These are phyloP conservation scores for Cubamyces lactineus DNA, from an alignment of 768 basidiomycete genomes.

Conservation along the genomic window DNA sequence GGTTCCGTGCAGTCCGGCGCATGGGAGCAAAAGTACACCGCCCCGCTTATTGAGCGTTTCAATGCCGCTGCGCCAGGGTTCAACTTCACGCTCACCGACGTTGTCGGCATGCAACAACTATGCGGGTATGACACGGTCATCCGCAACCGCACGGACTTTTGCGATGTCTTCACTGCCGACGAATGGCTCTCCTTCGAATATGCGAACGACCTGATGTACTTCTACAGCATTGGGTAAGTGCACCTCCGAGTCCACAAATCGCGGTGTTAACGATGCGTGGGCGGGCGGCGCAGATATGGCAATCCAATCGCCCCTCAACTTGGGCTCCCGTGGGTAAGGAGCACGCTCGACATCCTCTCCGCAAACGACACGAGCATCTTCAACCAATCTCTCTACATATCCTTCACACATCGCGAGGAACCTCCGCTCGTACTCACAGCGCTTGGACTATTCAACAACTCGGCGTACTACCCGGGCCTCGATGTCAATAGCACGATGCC, in stretches of 20 bases:
- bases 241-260: neutral
- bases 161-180: slow-evolving; percentile 22
- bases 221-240: slow-evolving; percentile 26
- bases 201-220: slow-evolving; percentile 29
- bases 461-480: slow-evolving; percentile 20
- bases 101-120: slow-evolving; percentile 26
- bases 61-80: slow-evolving; percentile 22
- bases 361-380: slow-evolving; percentile 18
- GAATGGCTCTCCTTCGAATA: slow-evolving; percentile 30
- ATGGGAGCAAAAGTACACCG: slow-evolving; percentile 23
- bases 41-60: slow-evolving; percentile 26
- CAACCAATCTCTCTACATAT: slow-evolving; percentile 26
- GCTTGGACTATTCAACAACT: slow-evolving; percentile 30
- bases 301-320: slow-evolving; percentile 26
- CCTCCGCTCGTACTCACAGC: slow-evolving; percentile 29
- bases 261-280: neutral
- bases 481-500: slow-evolving; percentile 29
- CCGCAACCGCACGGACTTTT: slow-evolving; percentile 22
- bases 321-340: slow-evolving; percentile 27
- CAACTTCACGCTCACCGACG: slow-evolving; percentile 26
- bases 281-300: slow-evolving; percentile 13
- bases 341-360: slow-evolving; percentile 21
- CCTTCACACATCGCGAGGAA: slow-evolving; percentile 29
- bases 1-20: slow-evolving; percentile 23
- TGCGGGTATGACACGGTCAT: slow-evolving; percentile 31